Conservation (phyloP, 192 early-diverging fungal genomes). For the Glomus cerebriforme region DNA sequence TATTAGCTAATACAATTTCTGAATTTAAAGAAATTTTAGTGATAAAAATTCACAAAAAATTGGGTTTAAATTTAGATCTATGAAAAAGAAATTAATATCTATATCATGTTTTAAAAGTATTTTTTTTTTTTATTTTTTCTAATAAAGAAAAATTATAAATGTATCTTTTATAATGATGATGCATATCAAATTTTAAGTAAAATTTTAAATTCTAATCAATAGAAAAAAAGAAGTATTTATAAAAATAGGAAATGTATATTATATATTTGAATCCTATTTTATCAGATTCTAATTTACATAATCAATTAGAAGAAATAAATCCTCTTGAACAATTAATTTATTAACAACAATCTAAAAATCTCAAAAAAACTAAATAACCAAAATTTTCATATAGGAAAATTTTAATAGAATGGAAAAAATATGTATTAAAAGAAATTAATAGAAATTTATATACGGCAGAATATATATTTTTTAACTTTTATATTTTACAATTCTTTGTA, state of each 20-base stretch:
- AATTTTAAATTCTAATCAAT: background rate
- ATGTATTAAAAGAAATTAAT: background rate
- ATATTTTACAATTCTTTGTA: background rate
- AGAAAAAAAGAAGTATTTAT: background rate
- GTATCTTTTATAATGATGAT: background rate
- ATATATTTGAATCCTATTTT: background rate
- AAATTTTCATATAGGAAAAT: too few relatives aligned
- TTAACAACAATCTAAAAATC: background rate
- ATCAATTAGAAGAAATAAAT: too few relatives aligned
- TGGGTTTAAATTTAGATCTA: background rate
- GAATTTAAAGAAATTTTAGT: too few relatives aligned
- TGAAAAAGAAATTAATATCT: background rate
- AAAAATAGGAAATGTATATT: background rate
- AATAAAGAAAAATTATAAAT: background rate
- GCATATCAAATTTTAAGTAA: background rate
- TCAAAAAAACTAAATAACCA: background rate
- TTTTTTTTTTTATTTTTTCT: constrained; percentile 4
- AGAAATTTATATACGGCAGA: background rate
- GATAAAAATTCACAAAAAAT: too few relatives aligned
- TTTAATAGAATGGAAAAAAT: too few relatives aligned
- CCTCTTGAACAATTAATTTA: background rate
- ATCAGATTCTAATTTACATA: background rate
- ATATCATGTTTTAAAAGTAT: constrained; percentile 2
- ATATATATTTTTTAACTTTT: constrained; percentile 5
- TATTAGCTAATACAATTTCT: background rate